phyloP scores from a whole-genome alignment of 2,329 filamentous ascomycete genomes.

The Ilyonectria robusta region DNA sequence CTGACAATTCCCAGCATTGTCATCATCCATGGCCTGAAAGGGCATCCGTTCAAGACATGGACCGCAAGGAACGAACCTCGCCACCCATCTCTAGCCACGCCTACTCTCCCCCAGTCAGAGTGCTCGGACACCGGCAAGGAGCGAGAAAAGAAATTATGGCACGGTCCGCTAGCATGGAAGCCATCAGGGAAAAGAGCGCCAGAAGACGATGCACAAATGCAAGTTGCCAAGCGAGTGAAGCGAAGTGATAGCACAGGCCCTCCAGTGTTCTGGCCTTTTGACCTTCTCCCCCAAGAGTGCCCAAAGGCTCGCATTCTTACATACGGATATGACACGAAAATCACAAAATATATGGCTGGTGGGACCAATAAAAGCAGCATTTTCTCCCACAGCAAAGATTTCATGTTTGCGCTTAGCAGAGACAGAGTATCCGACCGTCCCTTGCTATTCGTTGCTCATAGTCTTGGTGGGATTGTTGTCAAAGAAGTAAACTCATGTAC shows the following conservation, averaged over 20 bases:
- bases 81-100: neutral
- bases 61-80: neutral
- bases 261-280: slow-evolving; percentile 31
- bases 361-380: slow-evolving; percentile 22
- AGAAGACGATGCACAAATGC: neutral
- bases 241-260: neutral
- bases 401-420: slow-evolving; percentile 21
- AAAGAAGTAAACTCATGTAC: slow-evolving; percentile 23
- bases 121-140: neutral
- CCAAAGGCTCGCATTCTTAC: slow-evolving; percentile 20
- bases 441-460: slow-evolving; percentile 28
- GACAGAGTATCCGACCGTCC: neutral
- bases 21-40: slow-evolving; percentile 29
- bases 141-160: neutral
- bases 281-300: slow-evolving; percentile 19
- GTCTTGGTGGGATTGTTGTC: slow-evolving; percentile 17
- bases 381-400: slow-evolving; percentile 29
- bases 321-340: slow-evolving; percentile 34
- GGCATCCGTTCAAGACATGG: slow-evolving; percentile 36
- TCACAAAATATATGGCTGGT: slow-evolving; percentile 26
- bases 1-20: slow-evolving; percentile 23
- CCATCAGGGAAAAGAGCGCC: neutral
- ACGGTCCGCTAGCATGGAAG: neutral
- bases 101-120: neutral
- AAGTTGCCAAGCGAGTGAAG: neutral